These are phyloP conservation scores for Podaxis rugospora DNA, from an alignment of 768 basidiomycete species.

Conservation along the genomic window DNA sequence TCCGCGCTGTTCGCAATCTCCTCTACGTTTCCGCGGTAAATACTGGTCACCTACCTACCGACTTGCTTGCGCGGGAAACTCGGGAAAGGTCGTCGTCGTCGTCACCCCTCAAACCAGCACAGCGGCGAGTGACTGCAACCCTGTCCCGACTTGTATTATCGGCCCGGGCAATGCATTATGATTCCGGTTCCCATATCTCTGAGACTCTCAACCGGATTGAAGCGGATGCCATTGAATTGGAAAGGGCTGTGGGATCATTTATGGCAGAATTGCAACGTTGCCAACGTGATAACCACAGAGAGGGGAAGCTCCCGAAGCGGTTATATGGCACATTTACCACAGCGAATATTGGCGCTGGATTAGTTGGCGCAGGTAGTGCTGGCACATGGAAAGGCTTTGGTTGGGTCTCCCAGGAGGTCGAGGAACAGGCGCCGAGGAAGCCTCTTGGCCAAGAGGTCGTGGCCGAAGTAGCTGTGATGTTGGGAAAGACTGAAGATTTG, in stretches of 20 bases:
- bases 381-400: conserved; percentile 85
- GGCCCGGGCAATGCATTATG: conserved; percentile 84
- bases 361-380: conserved; percentile 76
- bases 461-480: conserved; percentile 44
- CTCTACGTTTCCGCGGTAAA: conserved; percentile 64
- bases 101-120: conserved; percentile 72
- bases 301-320: conserved; percentile 42
- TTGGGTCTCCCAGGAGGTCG: conserved; percentile 57
- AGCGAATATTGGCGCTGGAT: conserved; percentile 63
- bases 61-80: conserved; percentile 45
- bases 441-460: conserved; percentile 49
- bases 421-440: conserved; percentile 42
- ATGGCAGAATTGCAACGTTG: conserved; percentile 64
- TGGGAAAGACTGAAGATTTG: conserved; percentile 46
- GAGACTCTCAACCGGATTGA: conserved; percentile 71
- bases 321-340: conserved; percentile 59
- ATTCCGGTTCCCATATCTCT: conserved; percentile 56
- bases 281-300: conserved; percentile 32
- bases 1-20: conserved; percentile 72
- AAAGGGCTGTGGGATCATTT: conserved; percentile 64
- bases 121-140: conserved; percentile 84
- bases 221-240: conserved; percentile 71
- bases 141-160: conserved; percentile 87
- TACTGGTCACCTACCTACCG: conserved; percentile 55
- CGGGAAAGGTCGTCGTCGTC: conserved; percentile 48